phyloP scores from a whole-genome alignment of 495 filamentous ascomycete species.

The Neurospora sp. region DNA sequence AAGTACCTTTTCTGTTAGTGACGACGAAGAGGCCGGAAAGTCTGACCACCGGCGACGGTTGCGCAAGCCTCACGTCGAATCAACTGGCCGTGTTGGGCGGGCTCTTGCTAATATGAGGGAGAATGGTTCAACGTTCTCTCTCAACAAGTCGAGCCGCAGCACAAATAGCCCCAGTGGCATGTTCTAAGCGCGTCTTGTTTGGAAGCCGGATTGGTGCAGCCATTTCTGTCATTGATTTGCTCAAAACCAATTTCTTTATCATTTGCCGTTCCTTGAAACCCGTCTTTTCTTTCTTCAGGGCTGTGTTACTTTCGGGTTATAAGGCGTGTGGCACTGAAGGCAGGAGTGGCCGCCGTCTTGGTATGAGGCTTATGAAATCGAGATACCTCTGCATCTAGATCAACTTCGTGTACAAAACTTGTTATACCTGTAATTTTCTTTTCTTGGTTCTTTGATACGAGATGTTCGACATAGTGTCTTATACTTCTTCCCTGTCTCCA shows the following conservation, averaged over 20 bases:
- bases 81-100: conserved; percentile 37
- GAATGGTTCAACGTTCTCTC: conserved; percentile 25
- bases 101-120: conserved; percentile 30
- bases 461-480: not conserved
- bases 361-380: conserved; percentile 20
- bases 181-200: conserved; percentile 25
- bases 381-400: conserved; percentile 19
- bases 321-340: not conserved
- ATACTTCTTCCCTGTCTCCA: not conserved
- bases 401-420: conserved; percentile 1
- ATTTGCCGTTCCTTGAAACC: conserved; percentile 1
- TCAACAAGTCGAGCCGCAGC: conserved; percentile 19
- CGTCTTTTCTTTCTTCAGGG: conserved; percentile 14
- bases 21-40: conserved; percentile 35
- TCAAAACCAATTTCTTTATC: conserved; percentile 13
- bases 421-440: conserved; percentile 1
- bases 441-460: conserved; percentile 1
- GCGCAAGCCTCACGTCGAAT: conserved; percentile 32
- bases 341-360: not conserved
- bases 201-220: not conserved
- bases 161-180: conserved; percentile 33
- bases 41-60: conserved; percentile 33
- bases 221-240: not conserved
- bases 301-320: conserved; percentile 4
- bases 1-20: conserved; percentile 40